Base-by-base conservation (phyloP, 768 basidiomycete genomes). In the Termitomyces titanicus region DNA sequence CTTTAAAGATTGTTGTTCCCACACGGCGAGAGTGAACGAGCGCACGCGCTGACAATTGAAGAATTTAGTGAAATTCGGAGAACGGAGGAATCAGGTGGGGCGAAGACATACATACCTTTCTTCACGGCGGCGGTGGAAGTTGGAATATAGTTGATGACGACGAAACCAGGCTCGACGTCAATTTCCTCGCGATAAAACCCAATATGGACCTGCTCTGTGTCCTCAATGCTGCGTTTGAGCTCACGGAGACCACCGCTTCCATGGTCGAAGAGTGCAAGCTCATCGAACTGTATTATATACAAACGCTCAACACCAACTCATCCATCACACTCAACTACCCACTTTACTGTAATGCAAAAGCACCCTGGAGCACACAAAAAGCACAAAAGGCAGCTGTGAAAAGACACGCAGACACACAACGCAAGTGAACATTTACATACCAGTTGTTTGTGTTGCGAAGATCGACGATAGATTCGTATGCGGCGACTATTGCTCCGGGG, bases 21-120 rank as follows among this genome's bases (percentile, higher is more conserved):
- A 81, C 63, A 9, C 78, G 72, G 49, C 79, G 72, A 12, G 79
- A 76, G 60, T 79, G 75, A 10, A 80, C 78, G 29, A 79, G 68
- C 3, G 73, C 73, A 35, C 76, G 71, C 13, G 79, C 80, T 80
- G 54, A 25, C 48, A 51, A 25, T 51, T 57, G 44, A 25, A 56
- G 53, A 18, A 53, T 38, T 8, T n/a, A 60, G 57, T 57, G 42
- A 24, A 46, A 33, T 38, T 25, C 33, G 5, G 38, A 40, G 35
- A 34, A 27, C 24, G 40, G 46, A 34, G 49, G 47, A 17, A 40
- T 40, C 35, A 46, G 34, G 46, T 47, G 44, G 38, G 20, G 22
- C 25, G 34, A 17, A 51, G 58, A 47, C 66, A 43, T 53, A 47
- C 66, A 43, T 53, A 72, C 69, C 71, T 62, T 68, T 66, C 56